Base-by-base conservation (phyloP, 169 alveolate genomes). In the Theileria sp. region DNA sequence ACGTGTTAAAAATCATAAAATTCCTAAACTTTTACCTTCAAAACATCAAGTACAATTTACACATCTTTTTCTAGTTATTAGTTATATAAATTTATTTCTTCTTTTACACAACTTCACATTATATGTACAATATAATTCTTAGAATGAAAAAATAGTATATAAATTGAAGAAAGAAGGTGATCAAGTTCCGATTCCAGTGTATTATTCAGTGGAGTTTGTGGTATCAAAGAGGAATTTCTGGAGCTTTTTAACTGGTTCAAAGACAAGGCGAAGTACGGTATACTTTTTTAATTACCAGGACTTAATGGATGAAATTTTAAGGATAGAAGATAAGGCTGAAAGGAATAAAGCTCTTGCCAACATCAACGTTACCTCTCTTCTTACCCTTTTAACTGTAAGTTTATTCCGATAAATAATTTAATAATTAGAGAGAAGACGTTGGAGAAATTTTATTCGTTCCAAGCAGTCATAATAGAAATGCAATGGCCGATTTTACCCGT, bases 281-380 rank as follows among this genome's bases (percentile, higher is more conserved):
- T 51, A 70, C 32, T 83, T 83, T 61, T 77, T 77, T 17, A 82
- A 83, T 71, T 54, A 69, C 28, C 56, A 71, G 9, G 89, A 83
- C 54, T 64, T 83, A 10, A 32, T 34, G 5, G 25, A 44, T 21
- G 34, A 49, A 26, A 83, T 76, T 7, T 49, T 44, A 34, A 51
- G 26, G 26, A 26, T 77, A 19, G 26, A 71, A 19, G 65, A 66
- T 34, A 21, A 49, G 12, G 23, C 54, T 49, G 85, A 83, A 5
- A 61, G 86, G 10, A 86, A 83, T 6, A 58, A 23, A n/a, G 54
- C 61, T 10, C 8, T 62, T 34, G 78, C 23, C 32, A 69, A 69
- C 34, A 32, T 83, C 9, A 80, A 70, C 32, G 77, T 77, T 28
- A 12, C 73, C 19, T 76, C 89, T 17, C 73, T 83, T 30, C 12